Evolutionary conservation across 768 basidiomycete species (phyloP).

Genomic region (Gymnopilus junonius): DNA sequence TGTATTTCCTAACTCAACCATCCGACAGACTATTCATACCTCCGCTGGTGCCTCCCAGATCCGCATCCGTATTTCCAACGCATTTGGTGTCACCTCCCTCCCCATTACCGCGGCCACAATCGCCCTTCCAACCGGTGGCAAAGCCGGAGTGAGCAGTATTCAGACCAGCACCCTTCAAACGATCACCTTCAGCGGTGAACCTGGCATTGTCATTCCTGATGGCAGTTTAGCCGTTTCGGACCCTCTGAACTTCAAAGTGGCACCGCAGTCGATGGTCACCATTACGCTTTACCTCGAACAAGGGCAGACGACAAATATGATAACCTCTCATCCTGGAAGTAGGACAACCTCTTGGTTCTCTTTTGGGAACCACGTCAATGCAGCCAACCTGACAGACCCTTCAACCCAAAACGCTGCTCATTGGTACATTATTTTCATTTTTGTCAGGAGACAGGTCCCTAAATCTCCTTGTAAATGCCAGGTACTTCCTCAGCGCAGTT

Average conservation of each 20-base stretch:
- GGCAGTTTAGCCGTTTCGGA: conserved; percentile 52
- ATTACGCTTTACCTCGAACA: conserved; percentile 44
- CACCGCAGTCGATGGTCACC: conserved; percentile 42
- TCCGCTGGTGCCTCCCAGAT: conserved; percentile 42
- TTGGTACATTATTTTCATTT: conserved; percentile 27
- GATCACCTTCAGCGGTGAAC: conserved; percentile 48
- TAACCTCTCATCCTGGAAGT: conserved; percentile 54
- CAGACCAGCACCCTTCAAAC: conserved; percentile 35
- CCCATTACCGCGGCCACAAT: conserved; percentile 49
- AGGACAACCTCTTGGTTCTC: conserved; percentile 49
- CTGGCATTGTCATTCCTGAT: conserved; percentile 44
- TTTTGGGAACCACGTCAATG: conserved; percentile 41
- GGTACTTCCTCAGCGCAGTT: conserved; percentile 50
- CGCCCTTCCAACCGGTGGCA: conserved; percentile 40
- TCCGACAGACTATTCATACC: conserved; percentile 54
- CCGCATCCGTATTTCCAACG: conserved; percentile 52
- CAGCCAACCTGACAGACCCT: conserved; percentile 37
- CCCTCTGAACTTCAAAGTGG: conserved; percentile 42
- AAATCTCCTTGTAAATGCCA: conserved; percentile 12
- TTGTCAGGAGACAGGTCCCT: not conserved
- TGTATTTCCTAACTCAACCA: conserved; percentile 49
- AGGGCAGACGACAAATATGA: conserved; percentile 44
- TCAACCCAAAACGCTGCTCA: conserved; percentile 35
- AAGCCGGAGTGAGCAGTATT: conserved; percentile 42
- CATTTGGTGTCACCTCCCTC: conserved; percentile 46